Evolutionary conservation across 129 eudicot species (phyloP), one percentile per base, ranked within the genome.

Genomic region (Cynara cardunculus): DNA sequence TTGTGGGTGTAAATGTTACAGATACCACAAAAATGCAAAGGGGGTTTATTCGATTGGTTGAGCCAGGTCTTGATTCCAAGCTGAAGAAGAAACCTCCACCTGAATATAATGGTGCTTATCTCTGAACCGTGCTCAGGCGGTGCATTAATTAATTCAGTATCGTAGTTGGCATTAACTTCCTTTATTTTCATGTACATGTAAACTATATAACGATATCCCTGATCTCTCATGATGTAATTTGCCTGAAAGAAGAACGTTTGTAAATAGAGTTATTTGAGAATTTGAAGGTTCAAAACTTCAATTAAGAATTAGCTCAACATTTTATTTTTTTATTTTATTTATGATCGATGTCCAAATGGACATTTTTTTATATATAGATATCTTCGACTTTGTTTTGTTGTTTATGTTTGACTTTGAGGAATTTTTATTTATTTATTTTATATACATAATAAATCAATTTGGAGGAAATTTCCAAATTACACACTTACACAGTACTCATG

Each of bases 341-440:
- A 53, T 18, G 21, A n/a, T n/a, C n/a, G n/a, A 53, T 53, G 19
- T 53, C 22, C 2, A 2, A 16, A 16, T 53, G 64, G 22, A 53
- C 24, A 18, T 53, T 37, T 37, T 0, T 21, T 21, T 35, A 34
- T 77, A 22, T 35, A 34, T 77, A 22, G 37, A 12, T 78, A 67
- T 68, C 27, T 68, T 31, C 56, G 37, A 32, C 80, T 62, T 75
- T 12, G 59, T 62, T 32, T 74, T 74, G 24, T 19, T 62, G 12
- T 19, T 26, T 75, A 49, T 76, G 80, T 31, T 76, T 8, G 71
- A 67, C 81, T 66, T 27, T 39, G 4, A 39, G 82, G 46, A 68
- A 25, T 13, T 16, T 68, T 69, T 65, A 61, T 21, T 61, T 61
- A 21, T 61, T 49, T 59, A 18, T 61, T 61, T 5, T 61, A 41